Evolutionary conservation across 2,329 filamentous ascomycete genomes (phyloP), one percentile per base, ranked within the genome.

Genomic region (Aspergillus udagawae): DNA sequence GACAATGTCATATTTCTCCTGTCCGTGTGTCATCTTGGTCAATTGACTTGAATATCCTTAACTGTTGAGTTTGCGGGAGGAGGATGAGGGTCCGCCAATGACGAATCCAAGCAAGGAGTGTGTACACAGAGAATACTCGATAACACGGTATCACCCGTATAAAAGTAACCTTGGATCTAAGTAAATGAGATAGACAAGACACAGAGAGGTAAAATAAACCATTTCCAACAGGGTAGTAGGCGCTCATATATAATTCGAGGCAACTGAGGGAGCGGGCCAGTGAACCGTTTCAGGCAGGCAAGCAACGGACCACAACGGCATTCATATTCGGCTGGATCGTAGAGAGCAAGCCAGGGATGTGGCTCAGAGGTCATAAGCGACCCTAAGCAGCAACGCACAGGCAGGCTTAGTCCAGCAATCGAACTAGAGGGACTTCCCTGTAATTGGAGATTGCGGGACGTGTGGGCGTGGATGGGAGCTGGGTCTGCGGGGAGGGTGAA

Each of bases 1-100:
- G 65, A 96, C 91, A 52, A 83, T 83, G 67, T 89, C 86, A 75
- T 86, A 87, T 54, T 77, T 81, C 56, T 83, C 79, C 66, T 72
- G 63, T 54, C 57, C 53, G 28, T 55, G 54, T 25, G 61, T 64
- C 69, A 73, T 73, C 27, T 21, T 63, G 66, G 44, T 45, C n/a
- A 52, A 28, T 12, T 17, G 51, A 35, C 52, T 52, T 21, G 29
- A 54, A 29, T 35, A 35, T 12, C 9, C 21, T 44, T n/a, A 44
- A 44, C 8, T 25, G 44, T 25, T 21, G 21, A 23, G 2, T 27
- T 8, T 25, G 44, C 44, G 44, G 44, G n/a, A 21, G 21, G n/a
- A 17, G 3, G 42, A 12, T 45, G 3, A 45, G 20, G 10, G 42
- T 20, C 42, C 42, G 20, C 42, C 14, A 23, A 45, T 20, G 42